A percentile compares a stretch with the other conserved stretches of the same genome.
phyloP scores from a whole-genome alignment of 2,329 filamentous ascomycete species.

The Botrytis squamosa region DNA sequence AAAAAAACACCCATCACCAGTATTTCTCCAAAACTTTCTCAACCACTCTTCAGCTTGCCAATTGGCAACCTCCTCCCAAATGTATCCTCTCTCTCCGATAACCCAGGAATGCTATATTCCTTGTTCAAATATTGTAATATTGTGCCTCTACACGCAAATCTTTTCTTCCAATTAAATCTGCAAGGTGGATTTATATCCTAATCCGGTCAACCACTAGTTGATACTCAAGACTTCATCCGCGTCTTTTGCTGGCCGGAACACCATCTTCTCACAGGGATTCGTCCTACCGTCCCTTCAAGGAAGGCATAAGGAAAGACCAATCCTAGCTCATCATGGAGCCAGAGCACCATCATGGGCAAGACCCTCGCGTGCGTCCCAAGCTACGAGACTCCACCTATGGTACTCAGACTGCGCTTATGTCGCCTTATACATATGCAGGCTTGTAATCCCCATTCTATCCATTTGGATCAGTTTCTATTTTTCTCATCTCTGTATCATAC shows the following conservation, averaged over 20 bases:
- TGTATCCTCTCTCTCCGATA: not conserved
- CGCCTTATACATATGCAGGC: constrained; percentile 21
- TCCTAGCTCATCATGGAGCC: constrained; percentile 9
- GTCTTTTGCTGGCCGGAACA: constrained; percentile 11
- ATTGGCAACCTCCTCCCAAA: not conserved
- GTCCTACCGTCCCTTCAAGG: constrained; percentile 6
- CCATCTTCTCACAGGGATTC: constrained; percentile 5
- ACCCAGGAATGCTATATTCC: constrained; percentile 1
- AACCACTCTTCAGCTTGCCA: constrained; percentile 13
- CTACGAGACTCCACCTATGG: not conserved
- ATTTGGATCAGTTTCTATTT: not conserved
- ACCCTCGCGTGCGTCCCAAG: constrained; percentile 6
- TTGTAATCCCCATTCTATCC: not conserved
- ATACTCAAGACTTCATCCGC: constrained; percentile 7
- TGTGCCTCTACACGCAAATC: not conserved
- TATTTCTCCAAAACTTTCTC: not conserved
- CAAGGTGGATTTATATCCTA: not conserved
- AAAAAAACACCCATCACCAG: constrained; percentile 1
- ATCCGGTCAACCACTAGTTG: constrained; percentile 11
- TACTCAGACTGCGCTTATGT: constrained; percentile 1
- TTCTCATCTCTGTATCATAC: not conserved
- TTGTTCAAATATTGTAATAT: constrained; percentile 1
- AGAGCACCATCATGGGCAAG: not conserved
- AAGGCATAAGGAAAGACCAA: constrained; percentile 10
- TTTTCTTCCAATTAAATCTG: constrained; percentile 5